A percentile compares a stretch with the other conserved stretches of the same genome.
Evolutionary conservation across 2,329 filamentous ascomycete genomes (phyloP).

Genomic region (Ustilaginoidea virens): DNA sequence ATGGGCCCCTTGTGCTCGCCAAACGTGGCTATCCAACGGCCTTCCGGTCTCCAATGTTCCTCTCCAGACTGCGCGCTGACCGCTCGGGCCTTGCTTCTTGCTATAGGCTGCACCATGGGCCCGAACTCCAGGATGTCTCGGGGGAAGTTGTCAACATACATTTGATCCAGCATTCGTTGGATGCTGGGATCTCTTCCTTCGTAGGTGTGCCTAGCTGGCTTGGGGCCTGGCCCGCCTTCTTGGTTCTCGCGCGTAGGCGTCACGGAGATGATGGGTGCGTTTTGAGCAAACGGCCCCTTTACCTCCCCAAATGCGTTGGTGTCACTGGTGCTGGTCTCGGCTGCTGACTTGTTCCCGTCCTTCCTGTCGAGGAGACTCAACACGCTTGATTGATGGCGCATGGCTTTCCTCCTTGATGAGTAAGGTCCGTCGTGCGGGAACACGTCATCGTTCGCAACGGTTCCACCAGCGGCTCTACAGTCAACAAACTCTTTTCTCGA

Average conservation of each 20-base stretch:
- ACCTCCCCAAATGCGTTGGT: slow-evolving; percentile 45
- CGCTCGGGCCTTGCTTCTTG: slow-evolving; percentile 35
- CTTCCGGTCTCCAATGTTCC: slow-evolving; percentile 62
- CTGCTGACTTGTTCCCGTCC: slow-evolving; percentile 40
- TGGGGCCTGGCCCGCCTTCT: slow-evolving; percentile 20
- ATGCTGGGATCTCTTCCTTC: slow-evolving; percentile 60
- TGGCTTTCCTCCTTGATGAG: slow-evolving; percentile 26
- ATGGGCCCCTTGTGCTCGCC: slow-evolving; percentile 74
- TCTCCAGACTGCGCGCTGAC: slow-evolving; percentile 25
- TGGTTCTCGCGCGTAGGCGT: slow-evolving; percentile 11
- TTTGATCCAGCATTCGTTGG: slow-evolving; percentile 61
- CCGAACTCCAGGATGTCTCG: slow-evolving; percentile 58
- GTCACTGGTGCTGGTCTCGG: slow-evolving; percentile 44
- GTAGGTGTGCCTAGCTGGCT: slow-evolving; percentile 61
- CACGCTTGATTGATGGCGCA: slow-evolving; percentile 44
- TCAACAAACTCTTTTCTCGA: slow-evolving; percentile 20
- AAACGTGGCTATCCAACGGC: slow-evolving; percentile 74
- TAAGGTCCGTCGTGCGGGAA: slow-evolving; percentile 26
- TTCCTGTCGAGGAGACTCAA: slow-evolving; percentile 43
- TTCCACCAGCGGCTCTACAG: slow-evolving; percentile 9
- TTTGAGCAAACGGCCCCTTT: slow-evolving; percentile 36
- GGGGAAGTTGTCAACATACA: slow-evolving; percentile 62
- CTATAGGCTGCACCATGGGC: slow-evolving; percentile 59
- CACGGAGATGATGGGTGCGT: slow-evolving; percentile 9
- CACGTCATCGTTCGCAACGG: slow-evolving; percentile 17